Evolutionary conservation across 305 asterid species (phyloP), one percentile per base, ranked within the genome.

Genomic region (Andrographis paniculata): DNA sequence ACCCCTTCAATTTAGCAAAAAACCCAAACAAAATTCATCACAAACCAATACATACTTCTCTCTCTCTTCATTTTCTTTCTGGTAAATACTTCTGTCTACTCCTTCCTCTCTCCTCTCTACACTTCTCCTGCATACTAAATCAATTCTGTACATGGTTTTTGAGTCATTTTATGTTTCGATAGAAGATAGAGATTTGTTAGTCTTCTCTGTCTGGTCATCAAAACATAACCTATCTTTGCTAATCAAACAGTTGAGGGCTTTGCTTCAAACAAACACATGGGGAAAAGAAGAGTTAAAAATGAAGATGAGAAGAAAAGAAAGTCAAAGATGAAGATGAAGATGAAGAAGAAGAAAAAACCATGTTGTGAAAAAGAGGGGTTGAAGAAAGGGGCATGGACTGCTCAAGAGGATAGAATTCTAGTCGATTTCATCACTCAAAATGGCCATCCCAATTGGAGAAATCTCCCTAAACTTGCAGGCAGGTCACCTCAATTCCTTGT

Each of bases 391-490:
- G 45, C 63, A 1, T 71, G 79, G 83, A 72, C 60, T 54, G 36
- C 61, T 44, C 75, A 69, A 35, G 77, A 83, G 42, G 89, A 83
- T 76, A 69, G 66, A 49, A 68, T 74, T 63, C 79, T 83, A 20
- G 64, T 73, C 51, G 80, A 77, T 22, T 75, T 70, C 48, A 79
- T 79, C 58, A 56, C 63, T 20, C 35, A 64, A 15, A 67, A 74
- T 70, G 94, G 94, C n/a, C 79, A 57, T 63, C 71, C 71, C n/a
- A 72, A 53, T 53, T 82, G 94, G 94, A 55, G 79, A n/a, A 64
- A 71, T 47, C 89, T 82, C 60, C 94, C 94, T 40, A 62, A 70
- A 42, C 76, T 59, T 44, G 82, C 94, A 48, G 94, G 94, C 75
- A 55, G 48, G 20, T 40, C 20, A 5, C 52, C 20, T 58, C 30